Conservation (phyloP, 495 filamentous ascomycete genomes). For the Aspergillus egyptiacus region DNA sequence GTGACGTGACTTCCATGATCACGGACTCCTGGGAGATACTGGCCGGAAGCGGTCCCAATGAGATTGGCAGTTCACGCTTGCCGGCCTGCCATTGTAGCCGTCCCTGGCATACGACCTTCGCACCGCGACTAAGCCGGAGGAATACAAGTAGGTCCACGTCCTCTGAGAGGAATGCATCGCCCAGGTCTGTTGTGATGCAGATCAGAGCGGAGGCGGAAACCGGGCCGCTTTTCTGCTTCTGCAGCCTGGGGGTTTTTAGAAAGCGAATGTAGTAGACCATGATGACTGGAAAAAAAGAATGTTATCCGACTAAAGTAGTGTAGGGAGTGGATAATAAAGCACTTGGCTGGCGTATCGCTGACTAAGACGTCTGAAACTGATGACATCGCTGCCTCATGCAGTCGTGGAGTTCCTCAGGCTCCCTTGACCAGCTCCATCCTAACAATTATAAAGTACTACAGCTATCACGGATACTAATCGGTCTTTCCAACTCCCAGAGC, state of each 20-base stretch:
- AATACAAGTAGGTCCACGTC: constrained; percentile 51
- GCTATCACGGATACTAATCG: no score
- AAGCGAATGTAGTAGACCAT: constrained; percentile 73
- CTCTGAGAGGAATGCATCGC: constrained; percentile 73
- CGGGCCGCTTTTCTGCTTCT: constrained; percentile 32
- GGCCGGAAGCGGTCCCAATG: constrained; percentile 29
- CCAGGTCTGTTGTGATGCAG: constrained; percentile 85
- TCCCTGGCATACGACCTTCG: constrained; percentile 40
- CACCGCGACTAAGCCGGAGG: constrained; percentile 29
- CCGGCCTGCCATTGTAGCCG: constrained; percentile 48
- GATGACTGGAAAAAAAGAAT: background rate
- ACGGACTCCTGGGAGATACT: constrained; percentile 23
- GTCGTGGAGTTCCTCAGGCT: constrained; percentile 12
- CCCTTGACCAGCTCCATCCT: constrained; percentile 5
- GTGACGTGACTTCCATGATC: constrained; percentile 22
- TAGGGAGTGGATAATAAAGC: background rate
- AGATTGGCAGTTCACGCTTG: constrained; percentile 45
- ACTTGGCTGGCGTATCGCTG: constrained; percentile 7
- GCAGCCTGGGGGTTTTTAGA: constrained; percentile 56
- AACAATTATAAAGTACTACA: background rate
- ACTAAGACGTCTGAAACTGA: constrained; percentile 10
- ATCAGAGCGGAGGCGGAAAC: constrained; percentile 49
- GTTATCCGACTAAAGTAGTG: background rate
- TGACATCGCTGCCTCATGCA: constrained; percentile 14
- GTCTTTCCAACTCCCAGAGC: background rate